These are phyloP conservation scores for Aspergillus chevalieri DNA, from an alignment of 2,329 filamentous ascomycete genomes.

Conservation along the genomic window DNA sequence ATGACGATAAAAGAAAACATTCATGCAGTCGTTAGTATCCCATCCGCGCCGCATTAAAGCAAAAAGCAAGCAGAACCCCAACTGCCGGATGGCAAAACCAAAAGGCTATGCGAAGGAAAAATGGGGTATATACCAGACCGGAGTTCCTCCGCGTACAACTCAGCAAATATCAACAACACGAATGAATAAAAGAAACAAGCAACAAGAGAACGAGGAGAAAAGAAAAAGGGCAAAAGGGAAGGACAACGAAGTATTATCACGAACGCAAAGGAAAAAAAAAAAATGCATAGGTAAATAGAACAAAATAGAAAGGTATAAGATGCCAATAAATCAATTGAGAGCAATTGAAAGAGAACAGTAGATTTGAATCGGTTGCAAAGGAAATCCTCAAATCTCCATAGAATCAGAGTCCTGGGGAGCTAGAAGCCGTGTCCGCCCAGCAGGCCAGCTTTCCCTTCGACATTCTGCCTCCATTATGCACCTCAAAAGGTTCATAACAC, in stretches of 20 bases:
- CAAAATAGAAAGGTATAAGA: slow-evolving; percentile 2
- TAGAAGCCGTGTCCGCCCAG: not conserved
- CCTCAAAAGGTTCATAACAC: slow-evolving; percentile 1
- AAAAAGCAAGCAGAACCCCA: slow-evolving; percentile 5
- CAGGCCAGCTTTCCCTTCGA: not conserved
- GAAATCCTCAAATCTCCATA: not conserved
- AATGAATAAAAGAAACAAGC: slow-evolving; percentile 1
- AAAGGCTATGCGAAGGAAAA: slow-evolving; percentile 18
- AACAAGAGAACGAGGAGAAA: not conserved
- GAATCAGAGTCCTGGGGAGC: not conserved
- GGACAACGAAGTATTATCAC: not conserved
- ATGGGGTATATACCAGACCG: slow-evolving; percentile 22
- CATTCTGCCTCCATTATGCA: not conserved
- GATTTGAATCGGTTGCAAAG: not conserved
- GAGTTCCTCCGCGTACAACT: slow-evolving; percentile 14
- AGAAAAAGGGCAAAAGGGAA: not conserved
- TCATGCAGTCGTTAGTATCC: slow-evolving; percentile 22
- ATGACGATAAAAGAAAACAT: slow-evolving; percentile 12
- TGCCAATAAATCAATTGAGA: slow-evolving; percentile 1
- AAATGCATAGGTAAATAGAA: slow-evolving; percentile 1
- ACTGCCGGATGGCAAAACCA: slow-evolving; percentile 15
- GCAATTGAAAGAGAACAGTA: not conserved
- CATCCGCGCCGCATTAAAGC: slow-evolving; percentile 13
- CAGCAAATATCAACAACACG: slow-evolving; percentile 5
- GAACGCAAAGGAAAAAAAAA: slow-evolving; percentile 2